Base-by-base conservation (phyloP, 306 rosid genomes). In the Lotus japonicus region DNA sequence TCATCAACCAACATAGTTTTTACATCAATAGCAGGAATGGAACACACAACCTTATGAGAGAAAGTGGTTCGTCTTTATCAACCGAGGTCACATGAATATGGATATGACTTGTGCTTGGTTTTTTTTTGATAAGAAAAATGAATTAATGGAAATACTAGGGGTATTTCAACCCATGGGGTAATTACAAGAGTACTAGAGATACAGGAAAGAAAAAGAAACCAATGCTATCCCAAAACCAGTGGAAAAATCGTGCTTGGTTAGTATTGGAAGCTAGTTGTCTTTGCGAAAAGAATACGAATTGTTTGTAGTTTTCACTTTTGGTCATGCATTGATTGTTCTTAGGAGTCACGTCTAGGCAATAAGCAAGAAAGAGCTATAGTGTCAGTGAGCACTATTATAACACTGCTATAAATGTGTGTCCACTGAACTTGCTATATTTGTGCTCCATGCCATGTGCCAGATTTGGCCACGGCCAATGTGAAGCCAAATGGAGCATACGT, bases 271-370 rank as follows among this genome's bases (percentile, higher is more conserved):
- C 31, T 45, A 14, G 44, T 7, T 66, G 77, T 81, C 74, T 82
- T 85, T 87, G 95, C 86, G 80, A 83, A 80, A 83, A 82, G 85
- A 66, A 75, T 83, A 86, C 89, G 90, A 53, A 65, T 75, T 7
- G 68, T 76, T 80, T 66, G n/a, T 53, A 46, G 45, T 59, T 39
- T 43, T 35, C 68, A 66, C 78, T 56, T 14, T 31, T 41, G 74
- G 59, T 23, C 26, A 46, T 66, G 48, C 49, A 59, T 46, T 82
- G 83, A 71, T 72, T 82, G 80, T 87, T 79, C 98, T 89, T 92
- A 31, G 79, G 85, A 71, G 84, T 63, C 44, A 89, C 90, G 84
- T 48, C 64, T 77, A 74, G 81, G 64, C 45, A 79, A 80, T 67
- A 63, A 13, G 76, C 21, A 61, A 70, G 77, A 9, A 56, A 75